These are phyloP conservation scores for Gyrodon lividus DNA, from an alignment of 768 basidiomycete species.

Conservation along the genomic window DNA sequence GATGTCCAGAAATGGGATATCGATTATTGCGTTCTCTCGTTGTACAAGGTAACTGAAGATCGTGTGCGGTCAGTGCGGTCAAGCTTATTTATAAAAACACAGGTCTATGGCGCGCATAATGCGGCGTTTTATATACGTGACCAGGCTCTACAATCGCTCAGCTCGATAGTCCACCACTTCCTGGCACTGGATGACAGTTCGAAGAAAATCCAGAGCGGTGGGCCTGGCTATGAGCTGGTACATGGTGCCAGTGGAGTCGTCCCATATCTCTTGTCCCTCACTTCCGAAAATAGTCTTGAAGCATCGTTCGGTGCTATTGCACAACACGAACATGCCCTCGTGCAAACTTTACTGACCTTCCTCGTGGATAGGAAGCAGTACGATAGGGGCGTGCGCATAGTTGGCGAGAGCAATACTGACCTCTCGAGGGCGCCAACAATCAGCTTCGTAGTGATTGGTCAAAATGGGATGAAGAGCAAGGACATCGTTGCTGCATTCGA, in stretches of 20 bases:
- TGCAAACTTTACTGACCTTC: conserved; percentile 54
- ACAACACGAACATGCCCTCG: conserved; percentile 56
- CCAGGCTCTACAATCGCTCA: conserved; percentile 43
- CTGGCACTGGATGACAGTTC: conserved; percentile 44
- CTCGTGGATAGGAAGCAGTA: conserved; percentile 49
- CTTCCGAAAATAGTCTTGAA: conserved; percentile 44
- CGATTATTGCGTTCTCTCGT: conserved; percentile 68
- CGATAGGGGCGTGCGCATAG: conserved; percentile 61
- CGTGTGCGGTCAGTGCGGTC: neutral
- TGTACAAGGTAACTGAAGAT: conserved; percentile 63
- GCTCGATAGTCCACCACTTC: conserved; percentile 71
- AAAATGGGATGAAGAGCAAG: conserved; percentile 53
- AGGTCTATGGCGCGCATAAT: conserved; percentile 77
- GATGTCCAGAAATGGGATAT: conserved; percentile 78
- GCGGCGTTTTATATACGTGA: conserved; percentile 63
- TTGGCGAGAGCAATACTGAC: conserved; percentile 54
- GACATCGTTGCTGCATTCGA: conserved; percentile 68
- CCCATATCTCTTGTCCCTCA: conserved; percentile 62
- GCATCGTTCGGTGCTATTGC: conserved; percentile 59
- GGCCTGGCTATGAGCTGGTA: conserved; percentile 71
- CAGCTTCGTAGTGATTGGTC: conserved; percentile 66
- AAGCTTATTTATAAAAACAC: neutral
- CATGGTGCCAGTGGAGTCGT: conserved; percentile 60
- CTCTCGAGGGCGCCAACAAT: conserved; percentile 61
- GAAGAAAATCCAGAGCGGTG: conserved; percentile 71